Percentiles rank a stretch among this genome's conserved stretches.
phyloP scores from a whole-genome alignment of 176 grass and related monocot genomes.

The Tillandsia fasciculata region DNA sequence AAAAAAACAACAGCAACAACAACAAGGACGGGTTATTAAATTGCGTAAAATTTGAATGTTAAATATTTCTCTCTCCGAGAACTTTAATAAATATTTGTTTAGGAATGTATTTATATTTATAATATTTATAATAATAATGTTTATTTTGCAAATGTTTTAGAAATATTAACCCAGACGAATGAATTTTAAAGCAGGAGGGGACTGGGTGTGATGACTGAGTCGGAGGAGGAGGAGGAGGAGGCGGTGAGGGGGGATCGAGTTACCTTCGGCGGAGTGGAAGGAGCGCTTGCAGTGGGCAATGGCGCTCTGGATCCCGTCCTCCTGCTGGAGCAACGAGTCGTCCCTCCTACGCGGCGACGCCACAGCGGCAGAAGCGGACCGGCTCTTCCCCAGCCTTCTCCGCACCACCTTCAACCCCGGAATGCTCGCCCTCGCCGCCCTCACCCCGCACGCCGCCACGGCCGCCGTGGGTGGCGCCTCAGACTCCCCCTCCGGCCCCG shows the following conservation, averaged over 20 bases:
- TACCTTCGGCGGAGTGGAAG: slow-evolving; percentile 9
- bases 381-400: slow-evolving; percentile 76
- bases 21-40: neutral
- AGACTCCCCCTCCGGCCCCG: slow-evolving; percentile 13
- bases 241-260: too few species aligned
- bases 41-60: too few species aligned
- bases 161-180: too few species aligned
- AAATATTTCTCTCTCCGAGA: too few species aligned
- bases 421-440: slow-evolving; percentile 48
- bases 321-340: slow-evolving; percentile 17
- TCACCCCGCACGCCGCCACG: slow-evolving; percentile 49
- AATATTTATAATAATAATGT: too few species aligned
- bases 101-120: too few species aligned
- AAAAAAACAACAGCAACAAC: too few species aligned
- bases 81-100: too few species aligned
- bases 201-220: too few species aligned
- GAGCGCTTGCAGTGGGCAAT: slow-evolving; percentile 25
- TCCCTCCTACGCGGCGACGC: slow-evolving; percentile 18
- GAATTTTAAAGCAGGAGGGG: too few species aligned
- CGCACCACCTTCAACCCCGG: slow-evolving; percentile 77
- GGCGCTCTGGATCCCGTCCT: slow-evolving; percentile 25
- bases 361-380: slow-evolving; percentile 76
- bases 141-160: too few species aligned
- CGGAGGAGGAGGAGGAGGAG: too few species aligned
- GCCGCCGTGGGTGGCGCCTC: neutral